Conservation (phyloP, 768 basidiomycete genomes). For the Auriscalpium vulgare region DNA sequence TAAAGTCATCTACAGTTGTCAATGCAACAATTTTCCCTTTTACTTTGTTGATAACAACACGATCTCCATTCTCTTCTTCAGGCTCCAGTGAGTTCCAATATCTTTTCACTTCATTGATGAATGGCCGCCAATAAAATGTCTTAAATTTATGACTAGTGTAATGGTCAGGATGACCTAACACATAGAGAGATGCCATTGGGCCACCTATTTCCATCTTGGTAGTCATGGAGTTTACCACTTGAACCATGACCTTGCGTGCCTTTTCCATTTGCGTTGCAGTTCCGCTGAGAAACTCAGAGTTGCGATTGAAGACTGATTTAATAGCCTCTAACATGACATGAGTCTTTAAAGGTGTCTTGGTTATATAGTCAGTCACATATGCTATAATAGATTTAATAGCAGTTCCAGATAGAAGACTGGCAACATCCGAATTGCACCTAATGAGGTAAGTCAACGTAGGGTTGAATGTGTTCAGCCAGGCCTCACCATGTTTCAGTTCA, state of each 20-base stretch:
- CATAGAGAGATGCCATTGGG: slow-evolving; percentile 29
- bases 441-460: slow-evolving; percentile 26
- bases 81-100: slow-evolving; percentile 9
- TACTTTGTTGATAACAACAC: slow-evolving; percentile 12
- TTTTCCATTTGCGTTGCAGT: slow-evolving; percentile 5
- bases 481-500: slow-evolving; percentile 24
- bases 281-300: slow-evolving; percentile 15
- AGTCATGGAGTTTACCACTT: slow-evolving; percentile 30
- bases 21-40: slow-evolving; percentile 12
- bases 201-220: slow-evolving; percentile 29
- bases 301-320: slow-evolving; percentile 16
- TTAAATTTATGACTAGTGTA: slow-evolving; percentile 30
- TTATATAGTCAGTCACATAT: slow-evolving; percentile 34
- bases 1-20: slow-evolving; percentile 27
- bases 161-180: slow-evolving; percentile 30
- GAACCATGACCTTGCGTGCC: slow-evolving; percentile 25
- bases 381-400: too few species aligned
- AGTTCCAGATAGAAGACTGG: slow-evolving; percentile 22
- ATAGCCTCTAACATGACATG: slow-evolving; percentile 30
- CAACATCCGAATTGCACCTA: slow-evolving; percentile 32
- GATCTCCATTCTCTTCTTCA: neutral
- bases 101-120: slow-evolving; percentile 18
- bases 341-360: slow-evolving; percentile 32
- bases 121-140: slow-evolving; percentile 26
- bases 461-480: slow-evolving; percentile 30